phyloP scores from a whole-genome alignment of 768 basidiomycete species.

The Serendipita sp. region DNA sequence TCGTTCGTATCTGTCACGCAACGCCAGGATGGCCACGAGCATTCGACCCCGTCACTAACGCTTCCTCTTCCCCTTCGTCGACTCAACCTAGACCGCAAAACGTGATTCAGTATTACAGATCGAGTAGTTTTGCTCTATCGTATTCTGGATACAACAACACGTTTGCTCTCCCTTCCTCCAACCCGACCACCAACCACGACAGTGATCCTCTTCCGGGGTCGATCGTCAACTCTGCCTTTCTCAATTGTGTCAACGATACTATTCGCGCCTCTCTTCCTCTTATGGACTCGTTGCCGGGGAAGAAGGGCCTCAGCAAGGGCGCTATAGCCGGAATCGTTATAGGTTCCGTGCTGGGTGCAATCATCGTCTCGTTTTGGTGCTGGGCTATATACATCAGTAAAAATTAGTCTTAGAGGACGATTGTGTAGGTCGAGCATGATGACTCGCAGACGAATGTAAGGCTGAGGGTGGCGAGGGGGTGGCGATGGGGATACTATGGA shows the following conservation, averaged over 20 bases:
- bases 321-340: not conserved
- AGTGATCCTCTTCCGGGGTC: not conserved
- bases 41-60: not conserved
- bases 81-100: not conserved
- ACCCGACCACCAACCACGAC: not conserved
- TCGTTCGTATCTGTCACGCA: slow-evolving; percentile 3
- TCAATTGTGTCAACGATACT: not conserved
- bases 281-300: not conserved
- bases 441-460: too few species aligned
- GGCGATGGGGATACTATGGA: too few species aligned
- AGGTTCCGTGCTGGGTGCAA: not conserved
- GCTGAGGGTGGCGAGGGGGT: too few species aligned
- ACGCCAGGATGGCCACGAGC: not conserved
- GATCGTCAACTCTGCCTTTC: not conserved
- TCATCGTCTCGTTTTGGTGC: too few species aligned
- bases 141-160: slow-evolving; percentile 11
- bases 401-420: too few species aligned
- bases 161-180: not conserved
- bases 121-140: slow-evolving; percentile 6
- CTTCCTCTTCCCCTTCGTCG: not conserved
- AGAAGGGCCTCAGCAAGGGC: not conserved
- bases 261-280: not conserved
- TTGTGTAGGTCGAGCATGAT: too few species aligned
- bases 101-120: slow-evolving; percentile 10
- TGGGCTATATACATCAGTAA: too few species aligned